Percentiles rank a stretch among this genome's conserved stretches.
phyloP scores from a whole-genome alignment of 441 rosid species.

The Gossypium laxum region DNA sequence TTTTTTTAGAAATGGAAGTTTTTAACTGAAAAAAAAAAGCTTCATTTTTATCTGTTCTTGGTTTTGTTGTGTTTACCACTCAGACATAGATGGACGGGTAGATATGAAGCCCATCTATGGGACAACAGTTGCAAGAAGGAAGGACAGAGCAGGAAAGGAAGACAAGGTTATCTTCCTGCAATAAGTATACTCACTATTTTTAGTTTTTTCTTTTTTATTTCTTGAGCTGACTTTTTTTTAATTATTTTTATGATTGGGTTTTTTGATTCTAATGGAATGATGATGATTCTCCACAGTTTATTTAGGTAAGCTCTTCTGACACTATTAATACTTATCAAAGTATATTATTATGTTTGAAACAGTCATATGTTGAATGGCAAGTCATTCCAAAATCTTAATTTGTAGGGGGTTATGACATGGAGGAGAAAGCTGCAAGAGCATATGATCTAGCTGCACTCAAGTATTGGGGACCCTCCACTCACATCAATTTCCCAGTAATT shows the following conservation, averaged over 20 bases:
- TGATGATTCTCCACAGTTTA: constrained; percentile 8
- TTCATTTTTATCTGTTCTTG: background rate
- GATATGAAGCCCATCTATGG: constrained; percentile 98
- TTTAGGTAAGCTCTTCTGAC: constrained; percentile 2
- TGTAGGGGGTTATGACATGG: constrained; percentile 13
- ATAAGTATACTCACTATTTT: constrained; percentile 4
- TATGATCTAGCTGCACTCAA: constrained; percentile 96
- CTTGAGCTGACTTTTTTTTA: constrained; percentile 12
- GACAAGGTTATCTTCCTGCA: constrained; percentile 51
- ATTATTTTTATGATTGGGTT: constrained; percentile 21
- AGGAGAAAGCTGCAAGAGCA: constrained; percentile 50
- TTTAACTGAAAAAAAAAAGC: background rate
- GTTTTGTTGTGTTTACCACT: constrained; percentile 13
- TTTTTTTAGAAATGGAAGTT: background rate
- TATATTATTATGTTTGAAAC: background rate
- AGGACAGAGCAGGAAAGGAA: constrained; percentile 96
- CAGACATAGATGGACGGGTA: constrained; percentile 96
- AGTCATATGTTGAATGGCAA: constrained; percentile 9
- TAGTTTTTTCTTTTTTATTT: background rate
- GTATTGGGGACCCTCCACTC: constrained; percentile 99
- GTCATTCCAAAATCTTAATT: constrained; percentile 23
- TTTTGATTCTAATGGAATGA: background rate
- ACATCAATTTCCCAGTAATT: constrained; percentile 77
- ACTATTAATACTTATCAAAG: constrained; percentile 14
- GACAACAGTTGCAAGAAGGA: constrained; percentile 98